Base-by-base conservation (phyloP, 257 asterid genomes). In the Linderniella brevidens region DNA sequence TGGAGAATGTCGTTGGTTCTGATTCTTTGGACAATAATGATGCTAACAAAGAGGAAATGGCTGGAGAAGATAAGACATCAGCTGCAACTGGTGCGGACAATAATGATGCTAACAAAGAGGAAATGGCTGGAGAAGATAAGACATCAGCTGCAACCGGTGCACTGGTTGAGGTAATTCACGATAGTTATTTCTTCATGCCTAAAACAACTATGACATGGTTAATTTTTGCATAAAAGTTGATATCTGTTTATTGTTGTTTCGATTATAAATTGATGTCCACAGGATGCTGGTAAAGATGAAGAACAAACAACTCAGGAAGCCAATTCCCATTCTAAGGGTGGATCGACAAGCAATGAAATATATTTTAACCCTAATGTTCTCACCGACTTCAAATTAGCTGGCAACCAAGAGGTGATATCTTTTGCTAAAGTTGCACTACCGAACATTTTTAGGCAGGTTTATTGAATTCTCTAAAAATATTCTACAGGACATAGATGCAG, bases 311-410 rank as follows among this genome's bases (percentile, higher is more conserved):
- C 19, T 19, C 58, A 67, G 52, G 68, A 62, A 41, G 45, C 66
- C 64, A 63, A 55, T 52, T 48, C 63, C 56, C 73, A 61, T 62
- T 44, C 75, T 17, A 55, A 48, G 19, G 54, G 42, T 48, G 62
- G 59, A 67, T 77, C 63, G 56, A 46, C 53, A 13, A 53, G 61
- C 48, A 67, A 67, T 38, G 92, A 75, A 53, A 75, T 79, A 25
- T 57, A 75, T 42, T 86, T 86, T 68, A 86, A 86, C 66, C 97
- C 97, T 29, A 86, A 86, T 48, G 93, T 79, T 59, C 79, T 75
- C 59, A 82, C 94, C 9, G 97, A 82, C 49, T 79, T 82, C 64
- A 80, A 79, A 70, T 68, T 86, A 39, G 79, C 94, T 52, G 94
- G 94, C 58, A 61, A 54, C 62, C 80, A 70, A 43, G 82, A 86